Conservation (phyloP, 371 early-diverging fungal species). For the Zychaea mexicana region DNA sequence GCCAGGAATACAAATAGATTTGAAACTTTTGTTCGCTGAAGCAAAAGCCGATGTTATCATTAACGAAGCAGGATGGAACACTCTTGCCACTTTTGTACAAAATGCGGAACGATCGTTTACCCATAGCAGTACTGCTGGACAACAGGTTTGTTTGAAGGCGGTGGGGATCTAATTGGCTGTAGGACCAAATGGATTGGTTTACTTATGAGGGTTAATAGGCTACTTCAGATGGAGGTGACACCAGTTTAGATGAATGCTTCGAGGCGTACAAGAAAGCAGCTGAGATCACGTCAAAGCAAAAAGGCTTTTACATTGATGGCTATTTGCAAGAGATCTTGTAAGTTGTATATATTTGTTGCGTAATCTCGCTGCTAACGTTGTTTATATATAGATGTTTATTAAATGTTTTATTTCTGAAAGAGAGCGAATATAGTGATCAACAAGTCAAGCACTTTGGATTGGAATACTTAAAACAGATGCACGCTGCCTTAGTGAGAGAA, state of each 20-base stretch:
- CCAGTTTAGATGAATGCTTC: neutral
- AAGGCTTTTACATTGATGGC: slow-evolving; percentile 6
- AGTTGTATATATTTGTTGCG: slow-evolving; percentile 11
- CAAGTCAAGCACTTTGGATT: slow-evolving; percentile 17
- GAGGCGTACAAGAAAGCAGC: slow-evolving; percentile 12
- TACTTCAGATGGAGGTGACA: too few species aligned
- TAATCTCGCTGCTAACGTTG: slow-evolving; percentile 16
- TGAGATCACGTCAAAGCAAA: neutral
- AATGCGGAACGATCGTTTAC: neutral
- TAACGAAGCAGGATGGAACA: neutral
- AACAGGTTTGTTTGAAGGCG: too few species aligned
- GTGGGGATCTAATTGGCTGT: too few species aligned
- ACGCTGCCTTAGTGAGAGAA: neutral
- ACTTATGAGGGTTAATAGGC: too few species aligned
- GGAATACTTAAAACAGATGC: slow-evolving; percentile 10
- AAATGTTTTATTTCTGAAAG: slow-evolving; percentile 21
- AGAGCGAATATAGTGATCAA: slow-evolving; percentile 22
- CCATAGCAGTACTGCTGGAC: too few species aligned
- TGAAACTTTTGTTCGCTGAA: neutral
- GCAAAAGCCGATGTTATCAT: neutral
- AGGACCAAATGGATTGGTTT: too few species aligned
- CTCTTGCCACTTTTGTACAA: neutral
- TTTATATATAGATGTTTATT: slow-evolving; percentile 18
- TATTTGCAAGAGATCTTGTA: slow-evolving; percentile 5
- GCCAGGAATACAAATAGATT: neutral